Evolutionary conservation across 352 stramenopile genomes (phyloP).

Genomic region (Lagenidium sp.): DNA sequence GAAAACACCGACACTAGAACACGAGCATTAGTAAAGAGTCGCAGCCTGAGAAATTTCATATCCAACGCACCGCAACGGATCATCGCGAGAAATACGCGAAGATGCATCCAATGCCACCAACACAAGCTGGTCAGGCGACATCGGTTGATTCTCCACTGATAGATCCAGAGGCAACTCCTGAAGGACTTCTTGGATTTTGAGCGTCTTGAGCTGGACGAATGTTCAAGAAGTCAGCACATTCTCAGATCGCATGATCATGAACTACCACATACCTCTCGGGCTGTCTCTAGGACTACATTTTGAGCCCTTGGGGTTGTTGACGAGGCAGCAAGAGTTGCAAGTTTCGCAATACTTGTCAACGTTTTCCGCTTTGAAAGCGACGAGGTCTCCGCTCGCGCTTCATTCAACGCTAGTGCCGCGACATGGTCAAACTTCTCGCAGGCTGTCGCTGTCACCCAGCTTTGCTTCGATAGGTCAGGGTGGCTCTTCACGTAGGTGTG

Average conservation of each 20-base stretch:
- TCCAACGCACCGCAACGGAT: not conserved
- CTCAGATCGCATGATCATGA: not conserved
- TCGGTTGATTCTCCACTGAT: not conserved
- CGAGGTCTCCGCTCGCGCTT: constrained; percentile 35
- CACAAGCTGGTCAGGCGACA: not conserved
- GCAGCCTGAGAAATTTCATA: constrained; percentile 1
- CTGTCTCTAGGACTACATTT: too few relatives aligned
- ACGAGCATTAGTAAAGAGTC: too few relatives aligned
- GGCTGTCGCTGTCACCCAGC: constrained; percentile 60
- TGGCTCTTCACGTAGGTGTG: constrained; percentile 60
- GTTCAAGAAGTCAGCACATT: not conserved
- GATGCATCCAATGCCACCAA: not conserved
- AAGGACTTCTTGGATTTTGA: not conserved
- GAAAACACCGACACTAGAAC: constrained; percentile 61
- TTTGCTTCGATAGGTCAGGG: constrained; percentile 36
- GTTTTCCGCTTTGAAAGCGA: constrained; percentile 65
- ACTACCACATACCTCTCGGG: not conserved
- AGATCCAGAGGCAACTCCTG: not conserved
- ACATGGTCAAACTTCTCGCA: constrained; percentile 57
- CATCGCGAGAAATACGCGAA: not conserved
- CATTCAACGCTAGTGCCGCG: constrained; percentile 37
- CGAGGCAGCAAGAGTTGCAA: constrained; percentile 58
- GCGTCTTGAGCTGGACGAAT: not conserved
- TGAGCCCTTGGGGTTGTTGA: too few relatives aligned
- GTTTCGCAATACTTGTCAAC: constrained; percentile 70